Evolutionary conservation across 805 yeast genomes (phyloP).

Genomic region (Priceomyces castillae): DNA sequence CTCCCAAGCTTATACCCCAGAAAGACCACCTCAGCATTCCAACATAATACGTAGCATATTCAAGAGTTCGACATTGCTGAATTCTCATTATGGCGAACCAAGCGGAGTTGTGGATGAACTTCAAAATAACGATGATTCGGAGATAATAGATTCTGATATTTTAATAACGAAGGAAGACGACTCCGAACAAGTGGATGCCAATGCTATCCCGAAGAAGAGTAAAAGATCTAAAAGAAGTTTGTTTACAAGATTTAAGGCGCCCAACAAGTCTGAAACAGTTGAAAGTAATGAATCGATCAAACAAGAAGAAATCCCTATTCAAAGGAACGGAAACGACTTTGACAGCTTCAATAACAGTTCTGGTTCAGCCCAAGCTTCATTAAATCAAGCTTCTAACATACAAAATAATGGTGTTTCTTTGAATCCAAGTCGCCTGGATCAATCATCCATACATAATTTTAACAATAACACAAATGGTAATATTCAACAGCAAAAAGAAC

Average conservation of each 20-base stretch:
- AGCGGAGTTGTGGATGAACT: constrained; percentile 3
- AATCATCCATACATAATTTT: constrained; percentile 9
- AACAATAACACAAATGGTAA: constrained; percentile 4
- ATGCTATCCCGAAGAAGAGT: constrained; percentile 21
- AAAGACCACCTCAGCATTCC: constrained; percentile 20
- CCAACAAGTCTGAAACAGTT: constrained; percentile 11
- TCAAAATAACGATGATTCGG: constrained; percentile 15
- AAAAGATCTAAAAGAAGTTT: constrained; percentile 34
- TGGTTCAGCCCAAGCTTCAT: constrained; percentile 2
- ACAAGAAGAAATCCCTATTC: constrained; percentile 1
- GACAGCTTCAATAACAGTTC: constrained; percentile 5
- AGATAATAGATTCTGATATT: constrained; percentile 10
- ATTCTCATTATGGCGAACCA: neutral
- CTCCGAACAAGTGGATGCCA: constrained; percentile 1
- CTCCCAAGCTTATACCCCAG: constrained; percentile 8
- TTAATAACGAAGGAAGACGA: neutral
- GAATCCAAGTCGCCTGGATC: constrained; percentile 16
- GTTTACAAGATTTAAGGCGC: constrained; percentile 38
- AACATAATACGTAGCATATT: constrained; percentile 34
- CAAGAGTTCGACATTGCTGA: constrained; percentile 14
- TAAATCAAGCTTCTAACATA: constrained; percentile 2
- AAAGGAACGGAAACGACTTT: neutral
- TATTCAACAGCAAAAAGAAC: constrained; percentile 20
- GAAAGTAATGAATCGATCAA: constrained; percentile 7
- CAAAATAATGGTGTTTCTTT: constrained; percentile 6